A percentile compares a stretch with the other conserved stretches of the same genome.
Evolutionary conservation across 768 basidiomycete species (phyloP).

Genomic region (Kwoniella mangroviensis): DNA sequence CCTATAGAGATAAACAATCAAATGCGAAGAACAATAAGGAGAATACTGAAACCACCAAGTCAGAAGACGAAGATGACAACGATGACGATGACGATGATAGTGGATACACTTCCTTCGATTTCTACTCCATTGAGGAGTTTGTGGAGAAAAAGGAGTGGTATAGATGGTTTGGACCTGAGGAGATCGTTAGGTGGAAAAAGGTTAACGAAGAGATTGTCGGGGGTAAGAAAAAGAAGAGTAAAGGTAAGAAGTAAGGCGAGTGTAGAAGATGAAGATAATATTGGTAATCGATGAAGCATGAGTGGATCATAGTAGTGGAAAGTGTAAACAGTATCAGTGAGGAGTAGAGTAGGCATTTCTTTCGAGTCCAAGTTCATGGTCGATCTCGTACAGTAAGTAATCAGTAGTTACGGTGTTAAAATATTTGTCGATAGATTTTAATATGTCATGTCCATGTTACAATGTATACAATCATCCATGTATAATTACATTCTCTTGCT

Average conservation of each 20-base stretch:
- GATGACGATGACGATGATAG: background rate
- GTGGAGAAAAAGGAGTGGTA: conserved; percentile 2
- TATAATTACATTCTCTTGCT: background rate
- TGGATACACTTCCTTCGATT: background rate
- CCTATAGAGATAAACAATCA: background rate
- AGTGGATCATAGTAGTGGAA: no score
- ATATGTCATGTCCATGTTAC: background rate
- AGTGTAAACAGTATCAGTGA: no score
- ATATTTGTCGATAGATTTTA: no score
- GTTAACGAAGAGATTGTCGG: background rate
- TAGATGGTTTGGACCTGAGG: background rate
- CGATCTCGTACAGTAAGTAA: no score
- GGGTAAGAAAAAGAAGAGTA: background rate
- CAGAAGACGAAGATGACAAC: background rate
- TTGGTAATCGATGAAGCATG: no score
- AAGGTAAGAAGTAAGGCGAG: background rate
- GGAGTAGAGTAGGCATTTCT: no score
- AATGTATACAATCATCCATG: background rate
- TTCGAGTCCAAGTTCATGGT: no score
- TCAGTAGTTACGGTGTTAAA: no score
- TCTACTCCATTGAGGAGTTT: background rate
- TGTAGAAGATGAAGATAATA: no score
- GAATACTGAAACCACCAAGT: background rate
- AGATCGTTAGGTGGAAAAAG: background rate
- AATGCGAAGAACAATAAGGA: background rate